A percentile compares a stretch with the other conserved stretches of the same genome.
These are phyloP conservation scores for Neurospora sp. DNA, from an alignment of 495 filamentous ascomycete genomes.

Conservation along the genomic window DNA sequence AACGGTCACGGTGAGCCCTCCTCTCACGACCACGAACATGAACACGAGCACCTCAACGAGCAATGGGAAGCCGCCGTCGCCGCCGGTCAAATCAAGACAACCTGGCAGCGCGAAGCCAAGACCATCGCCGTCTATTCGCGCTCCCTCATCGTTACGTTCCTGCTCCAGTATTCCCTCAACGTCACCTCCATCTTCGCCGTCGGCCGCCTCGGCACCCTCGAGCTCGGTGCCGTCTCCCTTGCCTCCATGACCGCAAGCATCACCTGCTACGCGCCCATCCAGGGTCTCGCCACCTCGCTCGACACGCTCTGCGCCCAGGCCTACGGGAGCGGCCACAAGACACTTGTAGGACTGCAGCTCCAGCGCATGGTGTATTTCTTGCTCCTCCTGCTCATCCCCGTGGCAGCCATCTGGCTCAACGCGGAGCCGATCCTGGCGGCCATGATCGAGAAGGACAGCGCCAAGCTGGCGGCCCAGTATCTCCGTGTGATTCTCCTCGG, in stretches of 20 bases:
- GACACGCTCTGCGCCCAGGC: constrained; percentile 71
- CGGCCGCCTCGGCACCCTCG: constrained; percentile 51
- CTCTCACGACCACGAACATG: constrained; percentile 1
- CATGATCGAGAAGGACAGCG: constrained; percentile 51
- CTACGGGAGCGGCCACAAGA: constrained; percentile 59
- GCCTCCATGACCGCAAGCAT: constrained; percentile 69
- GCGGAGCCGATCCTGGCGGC: constrained; percentile 46
- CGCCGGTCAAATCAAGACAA: constrained; percentile 67
- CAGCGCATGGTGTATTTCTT: constrained; percentile 65
- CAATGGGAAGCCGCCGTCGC: constrained; percentile 79
- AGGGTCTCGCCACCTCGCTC: constrained; percentile 59
- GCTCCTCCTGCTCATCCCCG: constrained; percentile 49
- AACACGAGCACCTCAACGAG: constrained; percentile 32
- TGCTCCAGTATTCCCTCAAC: constrained; percentile 68
- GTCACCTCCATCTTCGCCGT: constrained; percentile 60
- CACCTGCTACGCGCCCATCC: constrained; percentile 61
- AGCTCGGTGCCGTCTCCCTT: constrained; percentile 54
- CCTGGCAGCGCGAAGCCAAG: constrained; percentile 75
- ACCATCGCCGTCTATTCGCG: constrained; percentile 48
- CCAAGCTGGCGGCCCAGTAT: constrained; percentile 56
- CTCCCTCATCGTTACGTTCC: constrained; percentile 56
- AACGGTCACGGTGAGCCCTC: neutral
- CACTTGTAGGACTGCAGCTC: constrained; percentile 60
- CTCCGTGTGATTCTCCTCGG: constrained; percentile 54
- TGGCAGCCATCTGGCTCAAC: constrained; percentile 49